Evolutionary conservation across 169 alveolate genomes (phyloP).

Genomic region (Theileria parva): DNA sequence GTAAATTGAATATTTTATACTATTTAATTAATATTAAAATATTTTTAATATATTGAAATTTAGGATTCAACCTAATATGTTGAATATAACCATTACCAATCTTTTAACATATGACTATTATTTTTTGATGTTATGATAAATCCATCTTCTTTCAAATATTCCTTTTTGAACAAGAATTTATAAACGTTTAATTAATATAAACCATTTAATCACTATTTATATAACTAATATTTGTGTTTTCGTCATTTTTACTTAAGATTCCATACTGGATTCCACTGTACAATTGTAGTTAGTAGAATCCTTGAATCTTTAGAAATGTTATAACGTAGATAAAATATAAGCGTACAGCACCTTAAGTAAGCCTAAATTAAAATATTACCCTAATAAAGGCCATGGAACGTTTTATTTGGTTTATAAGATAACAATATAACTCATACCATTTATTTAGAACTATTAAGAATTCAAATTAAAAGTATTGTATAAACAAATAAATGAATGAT

Average conservation of each 20-base stretch:
- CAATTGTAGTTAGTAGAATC: not conserved
- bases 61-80: not conserved
- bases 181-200: not conserved
- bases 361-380: no score
- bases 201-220: not conserved
- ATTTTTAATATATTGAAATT: not conserved
- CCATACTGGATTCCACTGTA: not conserved
- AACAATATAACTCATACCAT: not conserved
- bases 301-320: not conserved
- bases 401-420: not conserved
- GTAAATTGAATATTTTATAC: not conserved
- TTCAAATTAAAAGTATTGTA: not conserved
- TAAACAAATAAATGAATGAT: not conserved
- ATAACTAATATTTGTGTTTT: not conserved
- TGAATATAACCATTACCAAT: not conserved
- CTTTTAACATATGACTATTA: not conserved
- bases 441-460: not conserved
- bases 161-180: not conserved
- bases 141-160: not conserved
- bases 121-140: not conserved
- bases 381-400: no score
- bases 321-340: no score
- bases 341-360: no score
- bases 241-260: not conserved
- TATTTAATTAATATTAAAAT: not conserved